Base-by-base conservation (phyloP, 1,284 basidiomycete genomes). In the Pulveroboletus sp. region DNA sequence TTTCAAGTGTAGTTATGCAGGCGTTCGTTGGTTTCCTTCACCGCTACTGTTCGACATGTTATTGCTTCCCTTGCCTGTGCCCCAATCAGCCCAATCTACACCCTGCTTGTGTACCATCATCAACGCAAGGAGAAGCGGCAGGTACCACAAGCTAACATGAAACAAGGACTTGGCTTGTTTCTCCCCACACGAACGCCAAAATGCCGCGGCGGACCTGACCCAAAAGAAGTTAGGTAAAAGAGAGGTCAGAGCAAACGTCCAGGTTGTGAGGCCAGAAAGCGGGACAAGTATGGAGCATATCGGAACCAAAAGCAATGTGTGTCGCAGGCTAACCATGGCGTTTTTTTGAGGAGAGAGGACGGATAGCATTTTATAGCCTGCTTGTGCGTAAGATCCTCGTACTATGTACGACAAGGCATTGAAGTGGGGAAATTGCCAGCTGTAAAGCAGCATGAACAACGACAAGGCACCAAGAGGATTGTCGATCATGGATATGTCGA, bases 361-460 rank as follows among this genome's bases (percentile, higher is more conserved):
- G 26, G 88, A 85, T 39, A 98, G 84, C 97, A 99, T 99, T 42
- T 83, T 82, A 70, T 97, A 99, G 17, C 95, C 96, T 7, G 91
- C 93, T 65, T 93, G 84, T 1, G 96, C 93, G 73, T 99, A 99
- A 36, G 91, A 90, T 17, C 83, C 85, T 29, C 95, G 84, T 15
- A 97, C 83, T 49, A 95, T 79, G 73, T 98, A 84, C 4, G 95
- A 87, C n/a, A 99, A 80, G 2, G 93, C 77, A 74, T 97, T 98
- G 77, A 99, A 99, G 73, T 99, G 97, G 19, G 97, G 96, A 73
- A 99, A 99, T 70, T 99, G 97, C 97, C 97, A 99, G 56, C 90
- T 91, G 75, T 89, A 99, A 15, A 98, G 82, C 50, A 98, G 73
- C 69, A 85, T 77, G 73, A 90, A 92, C 4, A 98, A 76, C 3